Base-by-base conservation (phyloP, 2,329 filamentous ascomycete species). In the Arthroderma sp. region DNA sequence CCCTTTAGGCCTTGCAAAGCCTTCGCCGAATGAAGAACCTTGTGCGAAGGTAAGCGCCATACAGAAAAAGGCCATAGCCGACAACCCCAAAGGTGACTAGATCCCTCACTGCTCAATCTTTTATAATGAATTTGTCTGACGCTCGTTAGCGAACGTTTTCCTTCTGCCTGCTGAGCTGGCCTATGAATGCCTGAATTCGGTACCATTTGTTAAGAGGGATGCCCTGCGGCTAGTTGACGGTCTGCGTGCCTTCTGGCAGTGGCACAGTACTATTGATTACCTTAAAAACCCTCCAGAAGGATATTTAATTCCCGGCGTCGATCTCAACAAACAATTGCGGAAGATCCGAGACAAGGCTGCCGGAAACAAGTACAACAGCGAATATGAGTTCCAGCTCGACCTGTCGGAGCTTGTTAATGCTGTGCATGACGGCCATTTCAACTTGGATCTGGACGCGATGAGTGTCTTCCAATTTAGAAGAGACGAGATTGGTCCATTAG, bases 391-490 rank as follows among this genome's bases (percentile, higher is more conserved):
- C 50, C 71, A 77, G 52, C 49, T 63, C 5, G 73, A 74, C 29
- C 63, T 84, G 2, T 72, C 73, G 46, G 59, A 67, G 32, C 59
- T 75, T 5, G 65, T 78, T 32, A 66, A 68, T 27, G 66, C 65
- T 1, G 73, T 75, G 3, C 77, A 83, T 51, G 80, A 85, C 55
- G 77, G 78, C 1, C 81, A 85, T 54, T 52, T 66, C 31, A 44
- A 45, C 34, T 53, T 55, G 33, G 29, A 44, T 9, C 50, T 57
- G 3, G 53, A 52, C 11, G 51, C 54, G 8, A 29, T 49, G 1
- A 49, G 40, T 30, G 40, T 51, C 9, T 77, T 80, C 40, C 60
- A 66, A 5, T 76, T 71, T 53, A 61, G 69, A 9, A 73, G 74
- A 2, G 73, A 77, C 50, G 63, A 70, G 4, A 66, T 78, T 53